Evolutionary conservation across 805 yeast species (phyloP), one percentile per base, ranked within the genome.

Genomic region (Candida corydali): DNA sequence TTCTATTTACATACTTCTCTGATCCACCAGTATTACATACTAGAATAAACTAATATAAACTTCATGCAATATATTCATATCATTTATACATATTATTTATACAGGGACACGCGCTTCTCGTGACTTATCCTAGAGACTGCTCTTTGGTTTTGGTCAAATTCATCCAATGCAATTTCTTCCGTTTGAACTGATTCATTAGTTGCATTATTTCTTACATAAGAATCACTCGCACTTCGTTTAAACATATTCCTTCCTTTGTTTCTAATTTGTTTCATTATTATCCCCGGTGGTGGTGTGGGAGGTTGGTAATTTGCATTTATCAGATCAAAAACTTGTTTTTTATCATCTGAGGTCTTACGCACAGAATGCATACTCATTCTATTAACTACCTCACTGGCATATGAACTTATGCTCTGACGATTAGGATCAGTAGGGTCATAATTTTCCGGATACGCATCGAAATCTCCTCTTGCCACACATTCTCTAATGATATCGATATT

Each of bases 381-480:
- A 18, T 46, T 52, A 7, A 50, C 38, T 7, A 34, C 36, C 16
- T 47, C 52, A 23, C 37, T 40, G 10, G 50, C 33, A 49, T 75
- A 72, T 33, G 70, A 63, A 27, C 77, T 65, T 20, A 82, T 63
- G 42, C 70, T 70, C 11, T 65, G 69, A 46, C 84, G 70, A 42
- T 79, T 61, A 20, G 89, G 86, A 57, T 83, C 89, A 2, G 94
- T 83, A 29, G 94, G 94, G 55, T 84, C 94, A 53, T 81, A 84
- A 37, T 75, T 70, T 8, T 55, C 61, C 8, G 88, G 88, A 52
- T 79, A 83, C 25, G 71, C 76, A 40, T 67, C 78, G 49, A 74
- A 84, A 46, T 80, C 83, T 32, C 93, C 93, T 37, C 71, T 65
- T 17, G 59, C 58, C 46, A 77, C 80, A 59, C 85, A 73, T 57